Conservation (phyloP, 352 stramenopile species). For the Pythium vanterpoolii region DNA sequence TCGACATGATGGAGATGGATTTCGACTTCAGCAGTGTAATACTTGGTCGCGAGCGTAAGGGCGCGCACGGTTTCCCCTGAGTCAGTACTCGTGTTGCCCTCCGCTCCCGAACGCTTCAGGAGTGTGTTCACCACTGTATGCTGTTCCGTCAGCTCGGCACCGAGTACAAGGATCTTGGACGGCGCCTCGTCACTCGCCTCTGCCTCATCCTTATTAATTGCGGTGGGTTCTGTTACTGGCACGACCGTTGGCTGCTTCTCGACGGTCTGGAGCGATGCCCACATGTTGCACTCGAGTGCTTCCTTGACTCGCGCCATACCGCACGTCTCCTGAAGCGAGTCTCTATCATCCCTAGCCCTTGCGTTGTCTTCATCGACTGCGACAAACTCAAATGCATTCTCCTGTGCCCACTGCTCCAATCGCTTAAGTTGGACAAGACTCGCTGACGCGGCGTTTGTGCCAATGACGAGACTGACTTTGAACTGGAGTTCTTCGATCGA, state of each 20-base stretch:
- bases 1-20: constrained; percentile 22
- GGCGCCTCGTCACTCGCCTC: neutral
- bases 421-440: constrained; percentile 11
- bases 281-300: constrained; percentile 75
- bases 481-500: constrained; percentile 47
- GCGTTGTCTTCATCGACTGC: constrained; percentile 15
- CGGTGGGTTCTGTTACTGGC: neutral
- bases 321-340: neutral
- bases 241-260: no score
- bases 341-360: neutral
- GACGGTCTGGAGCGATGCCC: constrained; percentile 57
- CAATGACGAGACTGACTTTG: constrained; percentile 59
- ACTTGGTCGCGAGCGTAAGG: constrained; percentile 22
- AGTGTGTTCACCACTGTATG: constrained; percentile 5
- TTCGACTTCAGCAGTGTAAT: constrained; percentile 24
- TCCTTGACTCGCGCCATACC: constrained; percentile 67
- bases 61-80: constrained; percentile 1
- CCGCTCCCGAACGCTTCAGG: neutral
- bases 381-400: constrained; percentile 63
- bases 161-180: constrained; percentile 25
- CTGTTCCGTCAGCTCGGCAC: constrained; percentile 9
- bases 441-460: constrained; percentile 16
- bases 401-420: constrained; percentile 41
- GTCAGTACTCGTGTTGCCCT: neutral
- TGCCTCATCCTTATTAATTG: neutral